A percentile compares a stretch with the other conserved stretches of the same genome.
phyloP scores from a whole-genome alignment of 148 eudicot genomes.

The Vaccinium vitisidaea region DNA sequence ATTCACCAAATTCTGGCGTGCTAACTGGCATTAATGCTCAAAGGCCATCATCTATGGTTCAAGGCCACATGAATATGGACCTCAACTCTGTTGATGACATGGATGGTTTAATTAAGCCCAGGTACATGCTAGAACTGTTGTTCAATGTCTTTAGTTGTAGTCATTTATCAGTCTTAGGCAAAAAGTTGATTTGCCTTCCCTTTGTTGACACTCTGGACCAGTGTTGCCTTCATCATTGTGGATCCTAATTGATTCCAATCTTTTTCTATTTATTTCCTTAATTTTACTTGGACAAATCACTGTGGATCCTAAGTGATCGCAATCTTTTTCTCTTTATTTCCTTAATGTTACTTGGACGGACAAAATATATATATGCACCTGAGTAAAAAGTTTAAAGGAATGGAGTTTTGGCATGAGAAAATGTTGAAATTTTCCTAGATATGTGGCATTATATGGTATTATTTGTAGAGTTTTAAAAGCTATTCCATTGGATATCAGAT shows the following conservation, averaged over 20 bases:
- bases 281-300: not conserved
- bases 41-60: conserved; percentile 25
- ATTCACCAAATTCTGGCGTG: conserved; percentile 29
- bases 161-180: not conserved
- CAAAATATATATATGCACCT: not conserved
- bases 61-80: conserved; percentile 25
- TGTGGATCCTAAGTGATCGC: not conserved
- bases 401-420: not conserved
- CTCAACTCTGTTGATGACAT: conserved; percentile 28
- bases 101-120: conserved; percentile 25
- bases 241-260: not conserved
- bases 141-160: not conserved
- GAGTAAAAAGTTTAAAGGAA: not conserved
- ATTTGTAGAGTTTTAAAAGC: not conserved
- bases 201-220: not conserved
- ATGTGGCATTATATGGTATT: not conserved
- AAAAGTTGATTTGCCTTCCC: not conserved
- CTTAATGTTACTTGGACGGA: not conserved
- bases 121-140: conserved; percentile 30
- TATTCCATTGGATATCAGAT: not conserved
- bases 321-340: not conserved
- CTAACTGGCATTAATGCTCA: conserved; percentile 25
- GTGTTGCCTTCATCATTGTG: not conserved
- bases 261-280: not conserved
- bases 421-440: not conserved